Conservation (phyloP, 2,329 filamentous ascomycete genomes). For the Trichoderma arundinaceum region DNA sequence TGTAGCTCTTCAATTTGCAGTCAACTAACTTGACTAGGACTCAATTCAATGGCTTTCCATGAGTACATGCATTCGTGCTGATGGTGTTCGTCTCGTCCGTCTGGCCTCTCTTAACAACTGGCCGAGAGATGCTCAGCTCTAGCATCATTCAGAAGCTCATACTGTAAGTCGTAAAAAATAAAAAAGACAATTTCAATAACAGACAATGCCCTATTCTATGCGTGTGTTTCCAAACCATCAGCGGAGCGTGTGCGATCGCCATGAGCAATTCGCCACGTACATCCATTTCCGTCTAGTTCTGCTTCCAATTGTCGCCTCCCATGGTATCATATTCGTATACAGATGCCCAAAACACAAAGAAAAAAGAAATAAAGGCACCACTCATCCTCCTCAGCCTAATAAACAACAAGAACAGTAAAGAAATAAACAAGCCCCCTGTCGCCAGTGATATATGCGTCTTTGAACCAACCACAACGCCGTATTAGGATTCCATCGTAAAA, state of each 20-base stretch:
- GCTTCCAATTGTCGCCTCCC: conserved; percentile 18
- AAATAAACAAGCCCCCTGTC: conserved; percentile 13
- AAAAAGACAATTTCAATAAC: neutral
- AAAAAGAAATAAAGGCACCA: neutral
- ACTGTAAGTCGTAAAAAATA: neutral
- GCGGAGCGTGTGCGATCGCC: neutral
- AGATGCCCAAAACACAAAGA: conserved; percentile 6
- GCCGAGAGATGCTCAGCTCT: too few relatives aligned
- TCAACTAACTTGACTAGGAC: too few relatives aligned
- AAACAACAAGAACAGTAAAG: neutral
- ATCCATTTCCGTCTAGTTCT: conserved; percentile 25
- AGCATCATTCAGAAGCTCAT: too few relatives aligned
- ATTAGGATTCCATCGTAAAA: conserved; percentile 17
- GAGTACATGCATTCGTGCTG: too few relatives aligned
- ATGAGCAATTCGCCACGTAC: conserved; percentile 1
- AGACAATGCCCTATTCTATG: conserved; percentile 2
- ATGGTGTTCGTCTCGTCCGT: too few relatives aligned
- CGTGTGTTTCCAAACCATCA: conserved; percentile 5
- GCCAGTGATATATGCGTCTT: conserved; percentile 29
- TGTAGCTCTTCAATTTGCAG: too few relatives aligned
- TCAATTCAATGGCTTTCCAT: too few relatives aligned
- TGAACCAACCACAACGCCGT: conserved; percentile 26
- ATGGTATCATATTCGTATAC: conserved; percentile 32
- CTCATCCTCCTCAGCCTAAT: neutral
- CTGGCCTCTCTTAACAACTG: too few relatives aligned